A percentile compares a stretch with the other conserved stretches of the same genome.
Evolutionary conservation across 192 early-diverging fungal species (phyloP).

Genomic region (Chytriomyces sp.): DNA sequence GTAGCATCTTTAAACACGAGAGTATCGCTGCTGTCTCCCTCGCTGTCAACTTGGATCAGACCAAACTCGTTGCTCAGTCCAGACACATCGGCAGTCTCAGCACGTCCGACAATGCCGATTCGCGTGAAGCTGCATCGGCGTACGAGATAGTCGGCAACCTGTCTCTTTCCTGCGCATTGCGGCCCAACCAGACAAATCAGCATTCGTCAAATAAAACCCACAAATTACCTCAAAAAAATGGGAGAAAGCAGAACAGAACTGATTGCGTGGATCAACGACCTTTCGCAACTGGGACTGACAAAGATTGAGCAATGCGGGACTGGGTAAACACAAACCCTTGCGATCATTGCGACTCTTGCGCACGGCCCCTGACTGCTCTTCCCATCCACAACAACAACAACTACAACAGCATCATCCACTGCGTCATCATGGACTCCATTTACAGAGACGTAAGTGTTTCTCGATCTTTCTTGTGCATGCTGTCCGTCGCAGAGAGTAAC

Average conservation of each 20-base stretch:
- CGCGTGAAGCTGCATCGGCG: constrained; percentile 57
- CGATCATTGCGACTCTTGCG: background rate
- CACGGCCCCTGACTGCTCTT: background rate
- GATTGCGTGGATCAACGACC: constrained; percentile 92
- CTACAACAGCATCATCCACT: constrained; percentile 61
- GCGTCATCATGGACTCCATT: constrained; percentile 80
- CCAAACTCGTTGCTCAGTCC: background rate
- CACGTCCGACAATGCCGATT: constrained; percentile 29
- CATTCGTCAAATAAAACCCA: constrained; percentile 54
- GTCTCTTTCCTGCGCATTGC: constrained; percentile 67
- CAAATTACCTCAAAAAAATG: background rate
- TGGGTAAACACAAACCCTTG: constrained; percentile 45
- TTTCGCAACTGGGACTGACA: constrained; percentile 87
- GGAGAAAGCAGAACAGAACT: constrained; percentile 74
- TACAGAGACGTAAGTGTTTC: constrained; percentile 56
- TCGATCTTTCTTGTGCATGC: background rate
- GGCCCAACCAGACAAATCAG: constrained; percentile 75
- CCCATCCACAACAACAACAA: background rate
- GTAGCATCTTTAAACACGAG: constrained; percentile 60
- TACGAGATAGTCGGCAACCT: constrained; percentile 64
- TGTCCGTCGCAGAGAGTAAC: background rate
- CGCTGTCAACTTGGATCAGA: background rate
- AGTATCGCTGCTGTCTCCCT: background rate
- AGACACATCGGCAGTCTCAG: background rate
- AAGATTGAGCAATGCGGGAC: constrained; percentile 96